Percentiles rank a stretch among this genome's conserved stretches.
Evolutionary conservation across 805 yeast species (phyloP).

Genomic region (Lipomyces japonicus): DNA sequence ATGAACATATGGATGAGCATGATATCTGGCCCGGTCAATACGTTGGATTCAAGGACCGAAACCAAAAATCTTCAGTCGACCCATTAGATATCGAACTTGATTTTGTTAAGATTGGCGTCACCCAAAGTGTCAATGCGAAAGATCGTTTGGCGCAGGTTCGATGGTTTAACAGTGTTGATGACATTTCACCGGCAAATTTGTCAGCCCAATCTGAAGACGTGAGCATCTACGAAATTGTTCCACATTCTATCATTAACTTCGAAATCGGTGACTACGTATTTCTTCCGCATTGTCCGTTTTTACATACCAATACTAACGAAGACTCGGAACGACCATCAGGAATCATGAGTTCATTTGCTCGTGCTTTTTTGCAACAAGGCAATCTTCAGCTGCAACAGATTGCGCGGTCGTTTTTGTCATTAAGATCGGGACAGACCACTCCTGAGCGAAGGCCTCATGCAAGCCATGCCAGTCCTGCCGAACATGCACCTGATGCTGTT

Average conservation of each 20-base stretch:
- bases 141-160: slow-evolving; percentile 23
- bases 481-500: not conserved
- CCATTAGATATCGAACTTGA: slow-evolving; percentile 9
- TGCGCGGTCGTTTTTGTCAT: slow-evolving; percentile 23
- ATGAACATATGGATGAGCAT: slow-evolving; percentile 24
- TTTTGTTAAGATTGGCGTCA: slow-evolving; percentile 25
- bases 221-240: slow-evolving; percentile 27
- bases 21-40: slow-evolving; percentile 28
- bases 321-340: slow-evolving; percentile 10
- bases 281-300: slow-evolving; percentile 23
- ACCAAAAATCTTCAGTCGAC: slow-evolving; percentile 1
- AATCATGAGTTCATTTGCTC: slow-evolving; percentile 19
- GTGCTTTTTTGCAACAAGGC: slow-evolving; percentile 22
- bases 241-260: slow-evolving; percentile 18
- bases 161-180: slow-evolving; percentile 20
- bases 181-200: slow-evolving; percentile 17
- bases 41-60: slow-evolving; percentile 17
- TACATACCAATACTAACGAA: not conserved
- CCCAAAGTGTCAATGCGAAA: slow-evolving; percentile 19
- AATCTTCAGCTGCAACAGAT: slow-evolving; percentile 26
- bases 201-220: slow-evolving; percentile 17
- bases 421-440: slow-evolving; percentile 2
- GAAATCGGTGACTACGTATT: slow-evolving; percentile 24
- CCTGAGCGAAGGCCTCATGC: not conserved
- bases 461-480: slow-evolving; percentile 10